Base-by-base conservation (phyloP, 2,329 filamentous ascomycete species). In the Thielaviopsis musarum region DNA sequence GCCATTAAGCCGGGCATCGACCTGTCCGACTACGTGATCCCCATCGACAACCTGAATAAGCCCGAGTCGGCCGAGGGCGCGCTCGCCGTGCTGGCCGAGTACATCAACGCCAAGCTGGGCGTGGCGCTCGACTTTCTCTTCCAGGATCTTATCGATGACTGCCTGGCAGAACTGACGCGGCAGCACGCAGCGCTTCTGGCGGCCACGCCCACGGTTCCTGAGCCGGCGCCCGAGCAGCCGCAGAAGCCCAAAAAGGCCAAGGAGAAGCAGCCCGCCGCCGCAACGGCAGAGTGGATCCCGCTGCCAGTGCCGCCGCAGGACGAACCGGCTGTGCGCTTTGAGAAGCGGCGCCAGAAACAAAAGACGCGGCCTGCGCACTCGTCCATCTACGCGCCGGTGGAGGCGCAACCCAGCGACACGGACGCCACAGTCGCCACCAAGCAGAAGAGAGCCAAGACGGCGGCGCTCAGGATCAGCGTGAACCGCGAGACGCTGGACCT, bases 111-210 rank as follows among this genome's bases (percentile, higher is more conserved):
- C 0, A 72, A 71, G 26, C 63, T 68, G 0, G 74, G 74, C 1
- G 67, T 69, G 0, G 72, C 68, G n/a, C 61, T 77, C 15, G 71
- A 70, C 1, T 70, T 70, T 51, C 64, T 77, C 0, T 78, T 77
- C 61, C 67, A 74, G 52, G 71, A 75, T 52, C 57, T 74, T 6
- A 64, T 76, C 2, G 66, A 74, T 0, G 69, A 73, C 0, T 71
- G 69, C 57, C 52, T 76, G 0, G 45, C 62, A 1, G 65, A 68
- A 5, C 62, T 77, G 0, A 59, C 71, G 19, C 61, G 63, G 0
- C 67, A 68, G 22, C 66, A 67, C 15, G 60, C 67, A 15, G 58
- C 68, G 4, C 51, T 62, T 4, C 68, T 67, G 49, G 62, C 64
- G 3, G 66, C 67, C 15, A 41, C 17, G 17, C 15, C 38, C 12